Conservation (phyloP, 331 rosid genomes). For the Phaseolus coccineus region DNA sequence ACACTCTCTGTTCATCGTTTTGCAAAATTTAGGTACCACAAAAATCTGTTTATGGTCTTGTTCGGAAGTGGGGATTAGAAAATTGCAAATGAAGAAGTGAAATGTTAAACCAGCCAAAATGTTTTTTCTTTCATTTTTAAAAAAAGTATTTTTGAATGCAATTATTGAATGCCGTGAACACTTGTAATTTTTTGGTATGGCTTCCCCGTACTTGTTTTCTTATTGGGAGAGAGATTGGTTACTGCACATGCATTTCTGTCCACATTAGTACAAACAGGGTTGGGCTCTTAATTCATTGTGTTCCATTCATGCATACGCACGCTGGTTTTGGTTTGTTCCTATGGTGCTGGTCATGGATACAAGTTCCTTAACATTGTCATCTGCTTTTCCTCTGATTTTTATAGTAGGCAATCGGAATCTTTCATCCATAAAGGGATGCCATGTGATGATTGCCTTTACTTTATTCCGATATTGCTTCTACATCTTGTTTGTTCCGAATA, state of each 20-base stretch:
- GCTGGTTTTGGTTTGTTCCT: constrained; percentile 37
- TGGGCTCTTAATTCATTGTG: neutral
- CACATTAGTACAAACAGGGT: neutral
- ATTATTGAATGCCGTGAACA: neutral
- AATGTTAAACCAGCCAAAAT: neutral
- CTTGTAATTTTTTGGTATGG: constrained; percentile 4
- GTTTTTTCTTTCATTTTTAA: neutral
- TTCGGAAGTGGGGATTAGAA: constrained; percentile 16
- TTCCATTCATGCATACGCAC: neutral
- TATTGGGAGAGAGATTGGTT: neutral
- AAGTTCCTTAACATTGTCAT: constrained; percentile 12
- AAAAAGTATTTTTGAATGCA: neutral
- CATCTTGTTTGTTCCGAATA: constrained; percentile 30
- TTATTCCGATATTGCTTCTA: constrained; percentile 42
- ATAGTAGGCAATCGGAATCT: constrained; percentile 37
- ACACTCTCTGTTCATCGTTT: neutral
- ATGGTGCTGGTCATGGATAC: neutral
- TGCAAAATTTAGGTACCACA: neutral
- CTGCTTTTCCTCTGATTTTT: constrained; percentile 28
- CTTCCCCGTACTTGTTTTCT: neutral
- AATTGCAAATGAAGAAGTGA: constrained; percentile 22
- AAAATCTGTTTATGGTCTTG: neutral
- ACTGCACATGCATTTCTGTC: neutral
- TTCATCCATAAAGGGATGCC: constrained; percentile 34
- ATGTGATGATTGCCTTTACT: constrained; percentile 36